Conservation (phyloP, 768 basidiomycete genomes). For the Trametes cinnabarina region DNA sequence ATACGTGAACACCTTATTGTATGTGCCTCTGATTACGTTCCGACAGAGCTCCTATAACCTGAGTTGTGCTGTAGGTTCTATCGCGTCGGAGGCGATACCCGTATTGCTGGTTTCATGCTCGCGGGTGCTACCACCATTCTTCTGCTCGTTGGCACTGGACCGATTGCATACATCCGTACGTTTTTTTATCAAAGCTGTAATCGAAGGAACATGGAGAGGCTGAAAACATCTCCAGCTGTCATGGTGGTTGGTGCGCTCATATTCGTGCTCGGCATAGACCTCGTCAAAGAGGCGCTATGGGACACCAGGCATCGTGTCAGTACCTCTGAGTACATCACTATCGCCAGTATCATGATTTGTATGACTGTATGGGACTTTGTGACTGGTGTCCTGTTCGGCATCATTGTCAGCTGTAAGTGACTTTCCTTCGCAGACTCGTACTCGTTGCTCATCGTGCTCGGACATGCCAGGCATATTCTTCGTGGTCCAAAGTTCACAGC, state of each 20-base stretch:
- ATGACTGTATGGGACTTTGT: slow-evolving; percentile 98
- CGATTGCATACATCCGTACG: slow-evolving; percentile 91
- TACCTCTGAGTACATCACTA: slow-evolving; percentile 77
- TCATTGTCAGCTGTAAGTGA: slow-evolving; percentile 80
- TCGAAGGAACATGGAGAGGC: too few relatives aligned
- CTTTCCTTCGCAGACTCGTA: not conserved
- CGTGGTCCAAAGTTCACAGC: slow-evolving; percentile 90
- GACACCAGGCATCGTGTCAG: slow-evolving; percentile 89
- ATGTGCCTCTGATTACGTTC: slow-evolving; percentile 18
- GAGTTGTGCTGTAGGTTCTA: slow-evolving; percentile 58
- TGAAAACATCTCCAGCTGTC: slow-evolving; percentile 52
- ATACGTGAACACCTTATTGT: slow-evolving; percentile 85
- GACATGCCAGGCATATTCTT: slow-evolving; percentile 76
- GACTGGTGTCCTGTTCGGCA: slow-evolving; percentile 87
- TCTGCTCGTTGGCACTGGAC: slow-evolving; percentile 79
- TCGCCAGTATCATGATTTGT: slow-evolving; percentile 79
- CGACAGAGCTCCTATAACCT: slow-evolving; percentile 1
- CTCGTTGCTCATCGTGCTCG: not conserved
- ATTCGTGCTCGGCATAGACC: slow-evolving; percentile 90
- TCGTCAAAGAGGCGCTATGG: slow-evolving; percentile 95
- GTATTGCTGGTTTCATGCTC: slow-evolving; percentile 83
- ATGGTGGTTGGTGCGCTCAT: slow-evolving; percentile 91
- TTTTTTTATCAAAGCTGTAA: slow-evolving; percentile 10
- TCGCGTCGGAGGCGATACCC: slow-evolving; percentile 85
- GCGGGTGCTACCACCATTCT: slow-evolving; percentile 70